Evolutionary conservation across 108 stramenopile species (phyloP).

Genomic region (Discostella stelligeroides): DNA sequence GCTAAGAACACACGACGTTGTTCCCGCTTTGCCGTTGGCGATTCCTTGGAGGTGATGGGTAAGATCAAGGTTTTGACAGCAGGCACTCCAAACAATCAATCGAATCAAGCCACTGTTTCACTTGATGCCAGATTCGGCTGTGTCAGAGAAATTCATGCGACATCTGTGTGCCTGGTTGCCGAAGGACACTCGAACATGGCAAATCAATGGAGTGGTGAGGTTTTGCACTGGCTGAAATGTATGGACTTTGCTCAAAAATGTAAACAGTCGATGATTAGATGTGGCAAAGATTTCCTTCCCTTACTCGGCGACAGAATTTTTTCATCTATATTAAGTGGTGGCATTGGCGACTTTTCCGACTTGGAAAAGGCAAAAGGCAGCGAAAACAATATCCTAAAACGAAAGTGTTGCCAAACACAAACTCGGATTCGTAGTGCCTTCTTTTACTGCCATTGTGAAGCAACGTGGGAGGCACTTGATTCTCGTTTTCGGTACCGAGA

Average conservation of each 20-base stretch:
- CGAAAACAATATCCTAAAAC: slow-evolving; percentile 16
- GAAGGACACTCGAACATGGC: slow-evolving; percentile 4
- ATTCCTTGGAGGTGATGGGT: slow-evolving; percentile 60
- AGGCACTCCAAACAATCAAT: slow-evolving; percentile 12
- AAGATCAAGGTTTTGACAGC: slow-evolving; percentile 60
- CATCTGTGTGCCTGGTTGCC: slow-evolving; percentile 30
- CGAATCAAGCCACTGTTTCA: slow-evolving; percentile 27
- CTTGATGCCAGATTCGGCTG: slow-evolving; percentile 46
- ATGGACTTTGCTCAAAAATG: slow-evolving; percentile 28
- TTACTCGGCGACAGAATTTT: slow-evolving; percentile 24
- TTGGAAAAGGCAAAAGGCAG: too few species aligned
- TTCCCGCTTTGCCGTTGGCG: slow-evolving; percentile 50
- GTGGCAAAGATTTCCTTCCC: slow-evolving; percentile 37
- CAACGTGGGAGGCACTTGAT: slow-evolving; percentile 67
- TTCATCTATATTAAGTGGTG: slow-evolving; percentile 19
- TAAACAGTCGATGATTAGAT: slow-evolving; percentile 4
- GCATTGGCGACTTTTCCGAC: not conserved
- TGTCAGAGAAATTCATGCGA: slow-evolving; percentile 50
- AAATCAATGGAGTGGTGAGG: slow-evolving; percentile 36
- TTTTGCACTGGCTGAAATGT: slow-evolving; percentile 52
- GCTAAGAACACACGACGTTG: slow-evolving; percentile 1
- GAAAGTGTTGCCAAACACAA: slow-evolving; percentile 51
- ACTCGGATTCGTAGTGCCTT: slow-evolving; percentile 64
- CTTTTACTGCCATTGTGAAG: slow-evolving; percentile 81
- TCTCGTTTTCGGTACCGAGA: slow-evolving; percentile 69